A percentile compares a stretch with the other conserved stretches of the same genome.
Evolutionary conservation across 2,329 filamentous ascomycete species (phyloP).

Genomic region (Ophiostoma pallidulum): DNA sequence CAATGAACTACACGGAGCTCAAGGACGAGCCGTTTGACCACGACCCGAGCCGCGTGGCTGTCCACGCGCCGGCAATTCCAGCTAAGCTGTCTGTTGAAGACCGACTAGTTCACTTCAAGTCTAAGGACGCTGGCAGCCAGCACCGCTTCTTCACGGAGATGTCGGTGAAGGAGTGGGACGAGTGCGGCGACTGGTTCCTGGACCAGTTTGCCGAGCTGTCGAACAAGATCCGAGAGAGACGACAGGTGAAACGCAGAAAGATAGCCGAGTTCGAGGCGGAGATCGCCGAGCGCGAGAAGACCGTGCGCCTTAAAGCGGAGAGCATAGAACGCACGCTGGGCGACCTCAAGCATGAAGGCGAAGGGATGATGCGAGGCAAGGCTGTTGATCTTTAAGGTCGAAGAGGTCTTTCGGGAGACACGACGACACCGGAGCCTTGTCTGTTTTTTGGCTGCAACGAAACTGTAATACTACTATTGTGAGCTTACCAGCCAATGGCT

Average conservation of each 20-base stretch:
- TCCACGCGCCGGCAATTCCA: slow-evolving; percentile 26
- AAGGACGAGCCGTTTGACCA: slow-evolving; percentile 46
- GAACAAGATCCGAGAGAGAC: slow-evolving; percentile 36
- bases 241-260: slow-evolving; percentile 39
- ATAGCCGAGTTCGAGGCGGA: slow-evolving; percentile 45
- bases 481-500: not conserved
- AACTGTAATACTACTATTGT: not conserved
- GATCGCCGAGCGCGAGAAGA: slow-evolving; percentile 44
- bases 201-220: slow-evolving; percentile 43
- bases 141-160: slow-evolving; percentile 43
- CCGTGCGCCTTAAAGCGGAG: slow-evolving; percentile 42
- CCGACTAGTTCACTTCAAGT: slow-evolving; percentile 41
- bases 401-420: too few relatives aligned
- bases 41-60: slow-evolving; percentile 40
- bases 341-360: slow-evolving; percentile 47
- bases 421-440: too few relatives aligned
- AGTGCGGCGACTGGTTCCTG: slow-evolving; percentile 51
- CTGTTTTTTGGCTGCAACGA: too few relatives aligned
- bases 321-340: slow-evolving; percentile 45
- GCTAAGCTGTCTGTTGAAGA: slow-evolving; percentile 34
- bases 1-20: slow-evolving; percentile 44
- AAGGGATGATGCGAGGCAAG: slow-evolving; percentile 44
- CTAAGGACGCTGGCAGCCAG: slow-evolving; percentile 33
- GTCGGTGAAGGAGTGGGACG: slow-evolving; percentile 48
- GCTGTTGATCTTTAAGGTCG: slow-evolving; percentile 21